Conservation (phyloP, 1,284 basidiomycete species). For the Irpex rosettiformis region DNA sequence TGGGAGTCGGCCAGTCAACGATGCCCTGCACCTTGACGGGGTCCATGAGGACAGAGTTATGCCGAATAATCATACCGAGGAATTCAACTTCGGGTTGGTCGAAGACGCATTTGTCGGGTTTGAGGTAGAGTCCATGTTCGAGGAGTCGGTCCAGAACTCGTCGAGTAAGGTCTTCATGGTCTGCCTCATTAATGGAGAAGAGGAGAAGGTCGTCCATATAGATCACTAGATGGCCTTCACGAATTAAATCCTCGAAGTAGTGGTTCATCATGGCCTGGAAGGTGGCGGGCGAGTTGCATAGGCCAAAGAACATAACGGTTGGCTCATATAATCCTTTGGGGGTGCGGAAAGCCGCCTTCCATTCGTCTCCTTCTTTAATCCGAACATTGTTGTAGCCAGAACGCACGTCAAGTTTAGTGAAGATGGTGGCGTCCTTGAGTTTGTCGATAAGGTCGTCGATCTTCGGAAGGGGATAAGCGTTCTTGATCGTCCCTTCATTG, state of each 20-base stretch:
- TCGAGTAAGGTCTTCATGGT: constrained; percentile 15
- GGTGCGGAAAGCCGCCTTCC: too few species aligned
- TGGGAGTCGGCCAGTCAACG: too few species aligned
- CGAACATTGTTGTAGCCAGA: too few species aligned
- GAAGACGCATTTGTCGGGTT: too few species aligned
- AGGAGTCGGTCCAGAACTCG: constrained; percentile 27
- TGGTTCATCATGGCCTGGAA: constrained; percentile 19
- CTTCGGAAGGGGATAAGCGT: constrained; percentile 31
- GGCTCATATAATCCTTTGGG: background rate
- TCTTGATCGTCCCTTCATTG: constrained; percentile 30
- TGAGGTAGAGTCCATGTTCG: constrained; percentile 25
- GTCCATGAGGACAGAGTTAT: too few species aligned
- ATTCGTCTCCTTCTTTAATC: too few species aligned
- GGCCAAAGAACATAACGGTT: constrained; percentile 13
- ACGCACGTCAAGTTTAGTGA: constrained; percentile 35
- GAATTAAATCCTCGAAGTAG: constrained; percentile 19
- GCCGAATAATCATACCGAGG: too few species aligned
- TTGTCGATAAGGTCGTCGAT: constrained; percentile 30
- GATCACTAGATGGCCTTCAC: constrained; percentile 12
- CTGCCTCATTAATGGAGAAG: background rate
- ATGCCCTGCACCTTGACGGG: too few species aligned
- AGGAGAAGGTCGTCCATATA: constrained; percentile 20
- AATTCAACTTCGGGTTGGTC: too few species aligned
- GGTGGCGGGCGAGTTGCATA: constrained; percentile 35
- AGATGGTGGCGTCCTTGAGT: constrained; percentile 25